phyloP scores from a whole-genome alignment of 176 grass and related monocot species.

The Oryza coarctata region DNA sequence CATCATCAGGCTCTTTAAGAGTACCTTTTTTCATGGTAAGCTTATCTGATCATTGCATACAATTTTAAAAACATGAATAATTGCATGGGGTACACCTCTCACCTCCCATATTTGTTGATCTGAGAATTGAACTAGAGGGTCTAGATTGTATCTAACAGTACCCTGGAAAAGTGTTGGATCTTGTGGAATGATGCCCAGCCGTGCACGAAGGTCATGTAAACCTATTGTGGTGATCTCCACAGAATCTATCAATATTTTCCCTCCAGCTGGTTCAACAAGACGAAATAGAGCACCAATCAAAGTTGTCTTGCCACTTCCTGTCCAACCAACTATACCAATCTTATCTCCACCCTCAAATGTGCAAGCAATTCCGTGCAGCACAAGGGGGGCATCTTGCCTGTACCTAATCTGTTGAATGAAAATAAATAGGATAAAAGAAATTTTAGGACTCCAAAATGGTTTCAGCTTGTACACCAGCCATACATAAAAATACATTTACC shows the following conservation, averaged over 20 bases:
- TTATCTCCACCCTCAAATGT: conserved; percentile 79
- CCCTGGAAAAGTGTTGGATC: conserved; percentile 92
- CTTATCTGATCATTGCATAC: background rate
- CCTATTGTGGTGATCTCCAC: conserved; percentile 69
- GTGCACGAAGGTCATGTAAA: conserved; percentile 83
- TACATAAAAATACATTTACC: conserved; percentile 41
- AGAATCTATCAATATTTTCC: conserved; percentile 69
- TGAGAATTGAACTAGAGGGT: conserved; percentile 60
- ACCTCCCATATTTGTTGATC: conserved; percentile 94
- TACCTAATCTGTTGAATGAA: conserved; percentile 78
- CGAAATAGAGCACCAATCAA: conserved; percentile 86
- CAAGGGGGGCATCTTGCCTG: conserved; percentile 64
- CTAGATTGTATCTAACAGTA: conserved; percentile 82
- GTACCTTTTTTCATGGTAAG: conserved; percentile 11
- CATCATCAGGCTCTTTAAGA: background rate
- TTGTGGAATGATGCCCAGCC: conserved; percentile 93
- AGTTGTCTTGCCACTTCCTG: conserved; percentile 95
- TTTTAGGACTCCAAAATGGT: background rate
- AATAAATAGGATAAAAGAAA: conserved; percentile 10
- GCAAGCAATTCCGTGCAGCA: conserved; percentile 76
- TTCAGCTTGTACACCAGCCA: background rate
- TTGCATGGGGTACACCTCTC: background rate
- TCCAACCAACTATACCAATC: conserved; percentile 90
- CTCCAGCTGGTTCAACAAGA: conserved; percentile 88
- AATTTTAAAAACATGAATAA: background rate